Evolutionary conservation across 768 basidiomycete genomes (phyloP).

Genomic region (Calocera viscosa): DNA sequence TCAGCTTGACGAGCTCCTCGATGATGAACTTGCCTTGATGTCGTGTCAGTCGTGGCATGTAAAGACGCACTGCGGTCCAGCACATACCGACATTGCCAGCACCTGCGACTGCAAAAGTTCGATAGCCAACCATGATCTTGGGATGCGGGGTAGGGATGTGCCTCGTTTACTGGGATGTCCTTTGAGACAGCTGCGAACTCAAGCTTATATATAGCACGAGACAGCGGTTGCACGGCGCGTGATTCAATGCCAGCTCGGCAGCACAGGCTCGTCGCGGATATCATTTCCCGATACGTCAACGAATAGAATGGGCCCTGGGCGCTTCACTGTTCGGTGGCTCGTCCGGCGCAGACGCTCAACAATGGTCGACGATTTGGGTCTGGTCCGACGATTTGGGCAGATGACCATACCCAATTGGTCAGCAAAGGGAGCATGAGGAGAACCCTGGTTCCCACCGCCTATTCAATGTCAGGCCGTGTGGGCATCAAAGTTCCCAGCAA

Average conservation of each 20-base stretch:
- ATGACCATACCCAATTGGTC: neutral
- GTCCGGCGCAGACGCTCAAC: neutral
- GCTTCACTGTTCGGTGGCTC: neutral
- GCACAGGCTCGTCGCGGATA: too few species aligned
- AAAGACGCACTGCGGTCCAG: neutral
- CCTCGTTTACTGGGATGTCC: neutral
- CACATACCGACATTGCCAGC: conserved; percentile 12
- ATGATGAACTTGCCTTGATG: conserved; percentile 2
- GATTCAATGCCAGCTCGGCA: neutral
- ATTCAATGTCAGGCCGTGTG: neutral
- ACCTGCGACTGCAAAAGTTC: conserved; percentile 12
- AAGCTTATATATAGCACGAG: neutral
- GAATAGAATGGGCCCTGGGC: too few species aligned
- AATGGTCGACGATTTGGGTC: neutral
- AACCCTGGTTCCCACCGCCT: neutral
- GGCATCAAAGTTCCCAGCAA: neutral
- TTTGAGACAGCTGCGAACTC: neutral
- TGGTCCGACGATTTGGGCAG: too few species aligned
- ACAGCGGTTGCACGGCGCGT: neutral
- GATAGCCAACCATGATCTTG: neutral
- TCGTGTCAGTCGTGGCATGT: neutral
- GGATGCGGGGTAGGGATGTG: neutral
- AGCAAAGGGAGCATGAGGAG: neutral
- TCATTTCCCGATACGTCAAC: too few species aligned
- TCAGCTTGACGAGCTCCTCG: conserved; percentile 12